Percentiles rank a stretch among this genome's conserved stretches.
These are phyloP conservation scores for Barnettozyma botsteinii DNA, from an alignment of 805 yeast genomes.

Conservation along the genomic window DNA sequence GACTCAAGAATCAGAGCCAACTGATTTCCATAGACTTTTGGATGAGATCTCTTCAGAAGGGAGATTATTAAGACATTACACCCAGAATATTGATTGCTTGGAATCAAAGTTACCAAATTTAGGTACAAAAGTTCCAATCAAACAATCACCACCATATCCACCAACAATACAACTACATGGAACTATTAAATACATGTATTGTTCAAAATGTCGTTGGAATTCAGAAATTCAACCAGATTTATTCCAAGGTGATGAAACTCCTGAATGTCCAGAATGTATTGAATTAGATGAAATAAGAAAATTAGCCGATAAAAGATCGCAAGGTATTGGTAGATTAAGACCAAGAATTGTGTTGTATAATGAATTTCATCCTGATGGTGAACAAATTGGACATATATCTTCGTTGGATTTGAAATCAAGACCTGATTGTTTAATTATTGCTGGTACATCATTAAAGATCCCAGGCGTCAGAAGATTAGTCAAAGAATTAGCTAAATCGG, in stretches of 20 bases:
- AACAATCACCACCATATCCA: conserved; percentile 39
- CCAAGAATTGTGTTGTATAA: conserved; percentile 68
- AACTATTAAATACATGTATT: conserved; percentile 62
- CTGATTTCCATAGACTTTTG: conserved; percentile 67
- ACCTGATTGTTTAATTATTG: conserved; percentile 76
- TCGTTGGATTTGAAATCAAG: conserved; percentile 55
- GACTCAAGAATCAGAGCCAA: conserved; percentile 54
- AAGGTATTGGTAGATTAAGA: conserved; percentile 54
- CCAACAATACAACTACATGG: conserved; percentile 82
- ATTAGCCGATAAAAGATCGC: conserved; percentile 60
- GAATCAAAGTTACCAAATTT: conserved; percentile 53
- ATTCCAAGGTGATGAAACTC: conserved; percentile 39
- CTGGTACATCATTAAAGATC: conserved; percentile 81
- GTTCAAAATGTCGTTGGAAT: conserved; percentile 68
- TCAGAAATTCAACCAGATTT: conserved; percentile 47
- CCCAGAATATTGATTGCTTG: conserved; percentile 83
- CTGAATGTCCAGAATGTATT: conserved; percentile 61
- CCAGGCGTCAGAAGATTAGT: conserved; percentile 64
- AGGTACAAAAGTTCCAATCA: conserved; percentile 45
- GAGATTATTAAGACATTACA: conserved; percentile 66
- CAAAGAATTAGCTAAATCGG: conserved; percentile 52
- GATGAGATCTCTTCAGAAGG: conserved; percentile 54
- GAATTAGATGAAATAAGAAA: conserved; percentile 51
- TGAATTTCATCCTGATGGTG: conserved; percentile 83
- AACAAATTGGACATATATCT: conserved; percentile 71